Base-by-base conservation (phyloP, 2,329 filamentous ascomycete species). In the Apiospora aurea region DNA sequence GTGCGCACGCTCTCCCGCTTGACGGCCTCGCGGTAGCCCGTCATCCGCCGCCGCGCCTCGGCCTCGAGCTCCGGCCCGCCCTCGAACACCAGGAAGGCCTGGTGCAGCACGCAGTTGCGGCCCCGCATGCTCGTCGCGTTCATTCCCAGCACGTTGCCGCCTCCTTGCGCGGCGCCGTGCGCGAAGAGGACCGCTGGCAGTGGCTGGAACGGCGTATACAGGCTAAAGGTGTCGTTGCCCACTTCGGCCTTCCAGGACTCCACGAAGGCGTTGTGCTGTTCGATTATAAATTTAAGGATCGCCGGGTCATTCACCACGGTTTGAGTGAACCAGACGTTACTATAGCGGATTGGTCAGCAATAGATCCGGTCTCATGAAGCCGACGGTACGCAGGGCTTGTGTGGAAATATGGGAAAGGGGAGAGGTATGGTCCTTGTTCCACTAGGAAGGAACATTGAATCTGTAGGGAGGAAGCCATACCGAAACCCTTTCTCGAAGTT, bases 101-200 rank as follows among this genome's bases (percentile, higher is more conserved):
- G 67, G 67, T 51, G 51, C 67, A 69, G 67, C 13, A 69, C 46
- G 38, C 44, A 38, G 46, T 69, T 69, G 67, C 67, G 53, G 26
- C 53, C 53, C 26, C 53, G 53, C 53, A 61, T 61, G 16, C 6
- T 61, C 53, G 26, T 38, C 14, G 26, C 2, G 4, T 67, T 76
- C 2, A 79, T 70, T 1, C 78, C 78, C n/a, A 79, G 76, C 67
- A 79, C 75, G 68, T 79, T 78, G 2, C 78, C 77, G 3, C 77
- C 26, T 16, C 53, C 53, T 8, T 61, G 53, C 53, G 26, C 53
- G 26, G 53, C 53, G 16, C 53, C 53, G 53, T 61, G 26, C 16
- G 26, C 53, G 53, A 61, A 61, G 2, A 61, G 53, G 6, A 44
- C 44, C 13, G 43, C 46, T 1, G 73, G 73, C 16, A 73, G 8